phyloP scores from a whole-genome alignment of 352 stramenopile genomes.

The Phytophthora meadii region DNA sequence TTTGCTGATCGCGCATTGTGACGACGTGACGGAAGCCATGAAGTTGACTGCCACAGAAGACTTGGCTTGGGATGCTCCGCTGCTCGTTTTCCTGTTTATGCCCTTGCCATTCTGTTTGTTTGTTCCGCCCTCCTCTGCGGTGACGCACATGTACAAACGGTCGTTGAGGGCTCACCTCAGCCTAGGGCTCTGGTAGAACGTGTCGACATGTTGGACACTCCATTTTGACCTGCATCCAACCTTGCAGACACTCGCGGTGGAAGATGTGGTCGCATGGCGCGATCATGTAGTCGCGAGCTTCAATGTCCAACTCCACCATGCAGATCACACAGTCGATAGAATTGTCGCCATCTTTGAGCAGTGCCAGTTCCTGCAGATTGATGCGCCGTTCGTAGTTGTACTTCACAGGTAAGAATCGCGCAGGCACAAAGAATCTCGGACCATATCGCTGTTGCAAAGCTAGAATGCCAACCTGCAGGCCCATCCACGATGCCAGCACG shows the following conservation, averaged over 20 bases:
- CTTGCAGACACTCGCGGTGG: conserved; percentile 93
- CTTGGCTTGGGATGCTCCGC: conserved; percentile 10
- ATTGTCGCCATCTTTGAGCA: conserved; percentile 72
- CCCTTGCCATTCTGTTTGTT: conserved; percentile 22
- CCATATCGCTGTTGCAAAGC: conserved; percentile 92
- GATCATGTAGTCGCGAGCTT: conserved; percentile 94
- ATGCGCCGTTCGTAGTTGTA: conserved; percentile 97
- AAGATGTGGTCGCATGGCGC: conserved; percentile 97
- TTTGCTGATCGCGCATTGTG: conserved; percentile 23
- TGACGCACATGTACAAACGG: conserved; percentile 19
- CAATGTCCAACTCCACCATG: conserved; percentile 84
- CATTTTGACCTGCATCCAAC: conserved; percentile 99
- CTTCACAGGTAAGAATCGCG: conserved; percentile 95
- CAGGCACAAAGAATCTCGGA: conserved; percentile 95
- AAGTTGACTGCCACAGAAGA: conserved; percentile 12
- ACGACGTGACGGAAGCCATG: conserved; percentile 16
- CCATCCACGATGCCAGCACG: conserved; percentile 91
- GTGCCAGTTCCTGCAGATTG: conserved; percentile 65
- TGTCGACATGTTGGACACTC: conserved; percentile 96
- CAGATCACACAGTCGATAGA: conserved; percentile 88
- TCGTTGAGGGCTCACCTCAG: conserved; percentile 27
- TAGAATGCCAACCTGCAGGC: conserved; percentile 92
- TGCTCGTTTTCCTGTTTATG: conserved; percentile 16
- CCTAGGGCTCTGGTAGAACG: conserved; percentile 87
- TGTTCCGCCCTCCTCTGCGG: conserved; percentile 35